Base-by-base conservation (phyloP, 495 filamentous ascomycete genomes). In the Xylaria cubensis region DNA sequence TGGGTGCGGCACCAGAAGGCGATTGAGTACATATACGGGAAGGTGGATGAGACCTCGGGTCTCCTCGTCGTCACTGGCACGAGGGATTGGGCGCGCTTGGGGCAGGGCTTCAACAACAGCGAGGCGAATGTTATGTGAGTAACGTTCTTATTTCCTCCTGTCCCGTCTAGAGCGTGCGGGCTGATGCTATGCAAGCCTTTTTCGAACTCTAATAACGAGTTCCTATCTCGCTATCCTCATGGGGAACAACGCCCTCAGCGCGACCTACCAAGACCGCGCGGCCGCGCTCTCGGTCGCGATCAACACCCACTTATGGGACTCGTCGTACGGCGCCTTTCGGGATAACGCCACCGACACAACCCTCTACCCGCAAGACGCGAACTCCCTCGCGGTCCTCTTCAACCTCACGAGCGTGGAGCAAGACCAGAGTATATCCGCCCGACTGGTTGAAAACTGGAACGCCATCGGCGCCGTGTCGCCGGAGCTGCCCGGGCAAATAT, bases 401-500 rank as follows among this genome's bases (percentile, higher is more conserved):
- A 80, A 82, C 1, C 76, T 86, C 69, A 69, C 76, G 26, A 77
- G 79, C 10, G 65, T 64, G 1, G 78, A 67, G 72, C 10, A 50
- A 76, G 70, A 44, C 50, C 75, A 78, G 68, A 62, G 64, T 19
- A 84, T 90, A 56, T 88, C 86, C 19, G 71, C 81, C 15, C 80
- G 80, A 48, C 82, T 90, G 1, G 79, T 80, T 21, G 67, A 84
- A 32, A 87, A 89, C 72, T 89, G 89, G 88, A 88, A 84, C 0
- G 86, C 87, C 65, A 26, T 68, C 55, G 90, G 90, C 53, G 85
- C 90, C 13, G 85, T 86, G 0, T 80, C 86, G 19, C 86, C 87
- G 5, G 89, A 92, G 73, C 80, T 90, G 13, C 83, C 84, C 1
- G 85, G 87, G 32, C 87, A 90, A 66, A 84, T 92, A 62, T 89